phyloP scores from a whole-genome alignment of 495 filamentous ascomycete genomes.

The Aspergillus taichungensis region DNA sequence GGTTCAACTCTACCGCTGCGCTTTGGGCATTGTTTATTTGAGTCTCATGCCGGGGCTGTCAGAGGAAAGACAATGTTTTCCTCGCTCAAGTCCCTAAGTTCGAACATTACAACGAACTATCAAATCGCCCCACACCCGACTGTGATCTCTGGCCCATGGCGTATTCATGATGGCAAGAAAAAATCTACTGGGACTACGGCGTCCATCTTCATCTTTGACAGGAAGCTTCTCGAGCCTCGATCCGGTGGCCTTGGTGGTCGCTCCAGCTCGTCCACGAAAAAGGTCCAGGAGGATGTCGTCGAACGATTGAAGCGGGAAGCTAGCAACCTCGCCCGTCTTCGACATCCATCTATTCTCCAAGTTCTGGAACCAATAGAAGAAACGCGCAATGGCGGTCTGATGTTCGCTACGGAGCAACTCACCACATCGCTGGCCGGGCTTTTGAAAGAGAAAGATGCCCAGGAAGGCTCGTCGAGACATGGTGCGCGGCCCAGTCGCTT shows the following conservation, averaged over 20 bases:
- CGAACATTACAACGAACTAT: conserved; percentile 89
- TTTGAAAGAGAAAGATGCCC: conserved; percentile 81
- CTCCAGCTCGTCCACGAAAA: conserved; percentile 62
- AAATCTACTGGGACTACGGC: conserved; percentile 80
- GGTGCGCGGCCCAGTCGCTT: conserved; percentile 67
- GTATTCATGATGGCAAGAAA: conserved; percentile 94
- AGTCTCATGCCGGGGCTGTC: background rate
- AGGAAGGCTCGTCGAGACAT: conserved; percentile 52
- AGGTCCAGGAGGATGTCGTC: conserved; percentile 75
- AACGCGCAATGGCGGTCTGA: conserved; percentile 77
- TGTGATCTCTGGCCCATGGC: conserved; percentile 83
- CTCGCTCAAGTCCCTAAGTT: conserved; percentile 81
- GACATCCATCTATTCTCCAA: conserved; percentile 88
- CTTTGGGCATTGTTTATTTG: too few species aligned
- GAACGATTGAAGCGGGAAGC: conserved; percentile 89
- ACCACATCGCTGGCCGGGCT: conserved; percentile 79
- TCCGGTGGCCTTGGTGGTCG: conserved; percentile 48
- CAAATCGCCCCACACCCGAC: conserved; percentile 59
- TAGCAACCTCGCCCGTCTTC: conserved; percentile 70
- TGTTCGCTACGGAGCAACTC: conserved; percentile 90
- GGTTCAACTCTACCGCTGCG: too few species aligned
- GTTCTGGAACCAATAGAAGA: conserved; percentile 94
- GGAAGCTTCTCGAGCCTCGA: conserved; percentile 68
- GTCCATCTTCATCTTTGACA: conserved; percentile 92
- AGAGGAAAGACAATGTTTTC: conserved; percentile 62